Evolutionary conservation across 1,284 basidiomycete species (phyloP), one percentile per base, ranked within the genome.

Genomic region (Tranzscheliella williamsii): DNA sequence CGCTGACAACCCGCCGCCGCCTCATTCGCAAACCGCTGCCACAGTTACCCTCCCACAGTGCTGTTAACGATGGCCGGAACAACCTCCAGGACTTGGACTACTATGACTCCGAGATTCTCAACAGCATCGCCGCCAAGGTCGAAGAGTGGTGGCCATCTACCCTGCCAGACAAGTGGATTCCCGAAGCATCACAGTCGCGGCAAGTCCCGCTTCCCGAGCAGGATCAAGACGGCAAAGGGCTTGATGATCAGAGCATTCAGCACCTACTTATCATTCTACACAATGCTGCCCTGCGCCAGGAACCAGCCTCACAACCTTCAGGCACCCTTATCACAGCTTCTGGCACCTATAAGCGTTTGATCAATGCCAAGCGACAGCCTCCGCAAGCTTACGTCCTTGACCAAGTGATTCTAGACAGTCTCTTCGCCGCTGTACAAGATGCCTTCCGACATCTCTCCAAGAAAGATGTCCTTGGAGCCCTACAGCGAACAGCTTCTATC

Each of bases 1-100:
- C 60, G 17, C 47, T 68, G 9, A 60, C 66, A n/a, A 71, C 69
- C 2, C 57, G 60, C 5, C 51, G 66, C 13, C 54, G 69, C 17
- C 64, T 71, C 44, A 70, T 71, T 27, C 63, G 69, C 40, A 71
- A 71, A 39, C 67, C 69, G 3, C 44, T 71, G n/a, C 69, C 69
- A 2, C 48, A 57, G 24, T 27, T 69, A 11, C 69, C 69, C n/a
- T 42, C 47, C 2, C 36, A 40, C 2, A 37, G 42, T 4, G 9
- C 34, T 16, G 30, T 43, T 26, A 5, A 35, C 16, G 4, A 38
- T 4, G 20, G 20, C 12, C 1, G 20, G 13, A 24, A 30, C n/a
- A 17, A 42, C n/a, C 22, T 18, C 18, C 13, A 44, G n/a, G 39
- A 40, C 8, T 39, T 30, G 1, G 38, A 24, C 0, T 37, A 46